phyloP scores from a whole-genome alignment of 352 stramenopile species.

The Pythium aphanidermatum region DNA sequence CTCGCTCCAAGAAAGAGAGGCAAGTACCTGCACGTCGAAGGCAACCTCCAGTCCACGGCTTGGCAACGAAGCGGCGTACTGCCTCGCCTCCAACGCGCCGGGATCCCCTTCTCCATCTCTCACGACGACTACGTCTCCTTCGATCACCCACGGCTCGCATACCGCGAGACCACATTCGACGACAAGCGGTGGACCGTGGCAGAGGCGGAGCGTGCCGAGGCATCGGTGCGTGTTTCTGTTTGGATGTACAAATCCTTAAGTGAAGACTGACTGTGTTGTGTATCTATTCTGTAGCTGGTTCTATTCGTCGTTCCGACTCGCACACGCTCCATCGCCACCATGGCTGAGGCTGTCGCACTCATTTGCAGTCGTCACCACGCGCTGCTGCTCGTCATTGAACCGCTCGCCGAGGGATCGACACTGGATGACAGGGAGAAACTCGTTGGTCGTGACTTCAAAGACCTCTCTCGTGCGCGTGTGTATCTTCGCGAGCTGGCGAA shows the following conservation, averaged over 20 bases:
- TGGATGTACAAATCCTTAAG: neutral
- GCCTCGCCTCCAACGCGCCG: constrained; percentile 57
- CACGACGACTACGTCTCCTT: constrained; percentile 68
- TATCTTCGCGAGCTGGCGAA: constrained; percentile 84
- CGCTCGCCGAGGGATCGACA: constrained; percentile 52
- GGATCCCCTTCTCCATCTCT: constrained; percentile 70
- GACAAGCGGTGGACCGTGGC: constrained; percentile 48
- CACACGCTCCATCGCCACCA: constrained; percentile 69
- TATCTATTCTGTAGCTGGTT: constrained; percentile 48
- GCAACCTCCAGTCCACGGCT: constrained; percentile 60
- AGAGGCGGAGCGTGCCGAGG: constrained; percentile 49
- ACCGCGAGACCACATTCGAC: constrained; percentile 7
- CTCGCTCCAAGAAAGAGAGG: constrained; percentile 40
- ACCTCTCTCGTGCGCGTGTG: constrained; percentile 61
- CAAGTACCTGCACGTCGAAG: constrained; percentile 66
- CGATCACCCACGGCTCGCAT: constrained; percentile 36
- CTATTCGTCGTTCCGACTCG: constrained; percentile 77
- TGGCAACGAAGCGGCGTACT: constrained; percentile 74
- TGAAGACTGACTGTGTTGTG: neutral
- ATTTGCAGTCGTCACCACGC: constrained; percentile 61
- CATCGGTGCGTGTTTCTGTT: constrained; percentile 31
- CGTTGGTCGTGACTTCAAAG: constrained; percentile 68
- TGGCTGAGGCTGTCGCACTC: constrained; percentile 78
- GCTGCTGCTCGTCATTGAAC: constrained; percentile 75
- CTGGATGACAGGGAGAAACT: constrained; percentile 42